These are phyloP conservation scores for Phytophthora palmivora DNA, from an alignment of 352 stramenopile species.

Conservation along the genomic window DNA sequence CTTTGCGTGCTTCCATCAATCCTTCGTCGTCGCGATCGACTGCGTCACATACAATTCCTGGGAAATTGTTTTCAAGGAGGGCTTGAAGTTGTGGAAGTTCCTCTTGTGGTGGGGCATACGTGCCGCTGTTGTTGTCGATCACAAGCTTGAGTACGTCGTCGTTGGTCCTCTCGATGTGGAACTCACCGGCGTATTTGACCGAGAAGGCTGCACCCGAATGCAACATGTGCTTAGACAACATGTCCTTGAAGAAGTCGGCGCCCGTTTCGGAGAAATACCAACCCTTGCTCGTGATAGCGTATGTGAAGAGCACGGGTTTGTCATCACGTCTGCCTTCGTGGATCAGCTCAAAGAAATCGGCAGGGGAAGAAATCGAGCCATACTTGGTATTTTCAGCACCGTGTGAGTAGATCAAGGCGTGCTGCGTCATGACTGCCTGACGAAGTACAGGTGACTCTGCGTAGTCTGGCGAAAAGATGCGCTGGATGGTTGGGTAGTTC, in stretches of 20 bases:
- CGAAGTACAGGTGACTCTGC: constrained; percentile 37
- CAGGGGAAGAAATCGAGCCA: constrained; percentile 17
- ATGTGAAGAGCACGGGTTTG: constrained; percentile 40
- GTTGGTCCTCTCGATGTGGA: constrained; percentile 23
- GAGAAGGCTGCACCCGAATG: constrained; percentile 34
- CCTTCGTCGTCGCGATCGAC: constrained; percentile 23
- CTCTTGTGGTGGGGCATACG: constrained; percentile 35
- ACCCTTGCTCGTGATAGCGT: constrained; percentile 35
- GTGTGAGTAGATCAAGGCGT: constrained; percentile 41
- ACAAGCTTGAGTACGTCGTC: constrained; percentile 26
- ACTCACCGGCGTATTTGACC: constrained; percentile 42
- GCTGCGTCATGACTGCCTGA: constrained; percentile 34
- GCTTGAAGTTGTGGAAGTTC: constrained; percentile 31
- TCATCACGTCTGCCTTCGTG: constrained; percentile 35
- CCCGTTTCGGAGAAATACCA: constrained; percentile 47
- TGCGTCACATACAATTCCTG: constrained; percentile 31
- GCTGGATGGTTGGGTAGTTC: constrained; percentile 37
- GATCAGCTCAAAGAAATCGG: constrained; percentile 39
- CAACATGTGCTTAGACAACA: constrained; percentile 48
- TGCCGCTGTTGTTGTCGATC: constrained; percentile 49
- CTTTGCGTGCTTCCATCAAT: constrained; percentile 25
- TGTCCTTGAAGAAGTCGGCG: constrained; percentile 43
- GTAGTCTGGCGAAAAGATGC: constrained; percentile 40
- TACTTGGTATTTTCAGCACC: constrained; percentile 28
- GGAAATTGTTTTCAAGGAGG: constrained; percentile 44